Evolutionary conservation across 345 rosid genomes (phyloP), one percentile per base, ranked within the genome.

Genomic region (Isatis tinctoria): DNA sequence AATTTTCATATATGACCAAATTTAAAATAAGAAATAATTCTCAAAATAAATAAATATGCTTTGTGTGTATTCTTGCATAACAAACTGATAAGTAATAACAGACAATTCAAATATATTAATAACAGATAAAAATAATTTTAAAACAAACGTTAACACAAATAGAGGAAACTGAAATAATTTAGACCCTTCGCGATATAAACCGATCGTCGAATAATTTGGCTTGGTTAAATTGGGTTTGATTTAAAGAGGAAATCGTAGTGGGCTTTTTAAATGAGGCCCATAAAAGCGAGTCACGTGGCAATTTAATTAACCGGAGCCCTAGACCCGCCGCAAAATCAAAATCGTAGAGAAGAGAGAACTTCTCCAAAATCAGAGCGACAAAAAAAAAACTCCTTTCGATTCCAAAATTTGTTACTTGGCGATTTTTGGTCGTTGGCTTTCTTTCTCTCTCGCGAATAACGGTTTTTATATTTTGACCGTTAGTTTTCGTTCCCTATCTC

Each of bases 231-330:
- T 28, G 10, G 24, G 56, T 41, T 73, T 6, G 18, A 16, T 56
- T 54, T 3, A 5, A 27, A 13, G 0, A 56, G 6, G 11, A 5
- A 36, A 40, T 18, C 0, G 0, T 30, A 74, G 14, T 69, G 74
- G 79, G 79, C 74, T 43, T 69, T 52, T 69, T 52, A 0, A 32
- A 61, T 0, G 22, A 60, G 54, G 74, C 74, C 74, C 70, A 60
- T 60, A 22, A 32, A 32, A 51, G 0, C 0, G 6, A 48, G 11
- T 49, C 36, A 41, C 48, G 37, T 68, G 63, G 13, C 12, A 60
- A 36, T 35, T 67, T 12, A 62, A 67, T 51, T 69, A 69, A 69
- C 70, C 79, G 75, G 70, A 27, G 79, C 65, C 79, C 79, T 76
- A 76, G 70, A 61, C 43, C 56, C 64, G 65, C 65, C 70, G 74